Conservation (phyloP, 2,329 filamentous ascomycete species). For the Ophiostoma tasmaniense region DNA sequence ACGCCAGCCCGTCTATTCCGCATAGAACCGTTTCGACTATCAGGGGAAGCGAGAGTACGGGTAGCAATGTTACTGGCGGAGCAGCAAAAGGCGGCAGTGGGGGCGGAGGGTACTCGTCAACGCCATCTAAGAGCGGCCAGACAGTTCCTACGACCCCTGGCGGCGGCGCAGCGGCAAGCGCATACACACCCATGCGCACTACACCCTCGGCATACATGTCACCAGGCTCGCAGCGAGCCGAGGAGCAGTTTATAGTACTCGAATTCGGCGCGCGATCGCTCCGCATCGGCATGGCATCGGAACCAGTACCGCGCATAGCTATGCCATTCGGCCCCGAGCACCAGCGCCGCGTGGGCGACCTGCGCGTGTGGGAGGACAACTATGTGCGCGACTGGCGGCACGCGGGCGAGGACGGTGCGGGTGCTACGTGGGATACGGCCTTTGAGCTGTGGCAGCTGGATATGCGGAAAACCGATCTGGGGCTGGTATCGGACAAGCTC, state of each 20-base stretch:
- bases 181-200: conserved; percentile 21
- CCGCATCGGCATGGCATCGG: conserved; percentile 78
- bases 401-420: conserved; percentile 14
- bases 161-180: conserved; percentile 19
- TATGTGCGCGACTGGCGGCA: conserved; percentile 42
- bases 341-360: conserved; percentile 72
- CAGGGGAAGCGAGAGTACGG: conserved; percentile 31
- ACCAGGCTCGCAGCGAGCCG: conserved; percentile 54
- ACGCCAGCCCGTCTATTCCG: conserved; percentile 37
- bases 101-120: not conserved
- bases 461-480: conserved; percentile 63
- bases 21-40: conserved; percentile 54
- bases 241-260: conserved; percentile 78
- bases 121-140: not conserved
- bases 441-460: conserved; percentile 75
- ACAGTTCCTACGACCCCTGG: conserved; percentile 18
- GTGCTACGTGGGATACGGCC: conserved; percentile 52
- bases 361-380: conserved; percentile 57
- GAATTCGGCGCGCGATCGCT: conserved; percentile 75
- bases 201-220: conserved; percentile 50
- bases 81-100: conserved; percentile 12
- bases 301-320: conserved; percentile 63
- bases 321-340: conserved; percentile 67
- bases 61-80: conserved; percentile 8
- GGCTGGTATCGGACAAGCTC: conserved; percentile 75